A percentile compares a stretch with the other conserved stretches of the same genome.
Evolutionary conservation across 225 moss, liverwort and hornwort genomes (phyloP).

Genomic region (Anthoceros angustus): DNA sequence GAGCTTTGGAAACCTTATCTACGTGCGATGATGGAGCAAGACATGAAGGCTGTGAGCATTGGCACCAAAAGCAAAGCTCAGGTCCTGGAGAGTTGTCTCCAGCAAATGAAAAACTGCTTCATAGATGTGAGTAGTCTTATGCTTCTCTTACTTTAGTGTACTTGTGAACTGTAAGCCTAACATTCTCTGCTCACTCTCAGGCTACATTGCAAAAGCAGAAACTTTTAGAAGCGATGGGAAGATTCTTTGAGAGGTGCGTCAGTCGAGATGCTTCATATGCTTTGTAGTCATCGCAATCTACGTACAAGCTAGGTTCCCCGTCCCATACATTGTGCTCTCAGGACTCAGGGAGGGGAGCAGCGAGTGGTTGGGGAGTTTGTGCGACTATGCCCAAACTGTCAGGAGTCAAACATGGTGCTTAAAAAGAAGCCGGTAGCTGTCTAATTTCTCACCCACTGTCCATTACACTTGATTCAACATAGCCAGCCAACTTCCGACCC

Average conservation of each 20-base stretch:
- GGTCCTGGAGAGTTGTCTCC: conserved; percentile 65
- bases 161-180: background rate
- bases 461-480: conserved; percentile 1
- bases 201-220: conserved; percentile 68
- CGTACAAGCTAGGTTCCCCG: background rate
- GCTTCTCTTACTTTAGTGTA: background rate
- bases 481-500: background rate
- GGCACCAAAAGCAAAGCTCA: conserved; percentile 82
- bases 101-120: conserved; percentile 86
- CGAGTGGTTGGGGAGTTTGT: conserved; percentile 64
- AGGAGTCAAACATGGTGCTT: conserved; percentile 57
- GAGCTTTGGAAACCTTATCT: conserved; percentile 94
- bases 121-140: conserved; percentile 43
- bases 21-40: conserved; percentile 95
- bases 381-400: conserved; percentile 69
- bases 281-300: background rate
- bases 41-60: conserved; percentile 98
- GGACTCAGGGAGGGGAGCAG: conserved; percentile 64
- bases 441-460: background rate
- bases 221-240: conserved; percentile 83
- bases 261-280: too few relatives aligned
- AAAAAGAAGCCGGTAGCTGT: conserved; percentile 60
- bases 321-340: conserved; percentile 13
- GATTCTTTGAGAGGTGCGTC: conserved; percentile 85
- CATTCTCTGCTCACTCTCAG: conserved; percentile 22